Base-by-base conservation (phyloP, 208 protist species). In the Trypanosoma vivax region DNA sequence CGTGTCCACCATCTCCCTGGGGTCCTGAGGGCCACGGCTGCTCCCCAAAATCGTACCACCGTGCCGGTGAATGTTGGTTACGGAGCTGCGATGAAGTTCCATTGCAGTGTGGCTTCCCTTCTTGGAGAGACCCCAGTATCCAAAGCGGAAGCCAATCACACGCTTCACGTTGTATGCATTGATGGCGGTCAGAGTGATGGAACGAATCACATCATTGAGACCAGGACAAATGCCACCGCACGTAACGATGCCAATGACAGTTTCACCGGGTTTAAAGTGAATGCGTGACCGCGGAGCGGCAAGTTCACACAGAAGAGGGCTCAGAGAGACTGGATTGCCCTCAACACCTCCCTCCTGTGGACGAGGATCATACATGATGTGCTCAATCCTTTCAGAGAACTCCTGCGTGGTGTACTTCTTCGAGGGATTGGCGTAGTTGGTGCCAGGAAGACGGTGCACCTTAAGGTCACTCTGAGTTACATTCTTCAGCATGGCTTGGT, bases 221-320 rank as follows among this genome's bases (percentile, higher is more conserved):
- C 95, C 95, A 28, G 95, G 95, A 74, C 95, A 98, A 51, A 98
- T 93, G 33, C 95, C 95, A 47, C 95, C 95, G 73, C 95, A 98
- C 14, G 93, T 97, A 24, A 97, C 91, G 58, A 98, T 93, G 34
- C 82, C 95, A 33, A 94, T 73, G 53, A 78, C 76, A 19, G 87
- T 90, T 52, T 94, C 77, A 30, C 63, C 55, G 41, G 88, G 88
- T 59, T 94, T 89, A 60, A 94, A 94, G 81, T 94, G 88, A 41
- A 94, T 62, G 66, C 84, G 68, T 52, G 68, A 74, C 35, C 88
- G 88, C 51, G 88, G 66, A 0, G 77, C 71, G n/a, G 88, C 88
- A 49, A 94, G 61, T 61, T 90, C 72, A 37, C 77, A 87, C 47
- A 73, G 50, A 27, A 94, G 69, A 25, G 68, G 60, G 67, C 73